A percentile compares a stretch with the other conserved stretches of the same genome.
Evolutionary conservation across 768 basidiomycete genomes (phyloP).

Genomic region (Daedaleopsis nitida): DNA sequence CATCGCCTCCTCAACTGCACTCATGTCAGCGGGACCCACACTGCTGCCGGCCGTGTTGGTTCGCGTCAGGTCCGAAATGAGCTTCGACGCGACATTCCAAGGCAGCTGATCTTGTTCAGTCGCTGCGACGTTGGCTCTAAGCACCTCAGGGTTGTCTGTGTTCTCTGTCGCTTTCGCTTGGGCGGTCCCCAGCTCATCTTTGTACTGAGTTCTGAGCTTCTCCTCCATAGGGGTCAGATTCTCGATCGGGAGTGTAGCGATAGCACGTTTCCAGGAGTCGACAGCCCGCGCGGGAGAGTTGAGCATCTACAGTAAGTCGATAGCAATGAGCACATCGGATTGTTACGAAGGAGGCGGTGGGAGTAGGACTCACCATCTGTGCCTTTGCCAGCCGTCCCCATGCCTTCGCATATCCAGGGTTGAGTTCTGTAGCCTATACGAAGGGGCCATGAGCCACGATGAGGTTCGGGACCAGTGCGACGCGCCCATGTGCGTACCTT

Average conservation of each 20-base stretch:
- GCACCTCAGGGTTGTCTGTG: too few species aligned
- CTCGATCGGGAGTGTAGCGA: constrained; percentile 31
- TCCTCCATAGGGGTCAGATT: constrained; percentile 34
- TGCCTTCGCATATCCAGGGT: constrained; percentile 22
- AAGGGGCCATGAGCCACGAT: not conserved
- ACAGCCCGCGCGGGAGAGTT: constrained; percentile 9
- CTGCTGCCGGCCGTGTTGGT: constrained; percentile 9
- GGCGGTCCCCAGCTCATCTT: constrained; percentile 3
- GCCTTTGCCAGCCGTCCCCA: constrained; percentile 25
- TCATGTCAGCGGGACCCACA: constrained; percentile 1
- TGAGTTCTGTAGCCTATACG: constrained; percentile 10
- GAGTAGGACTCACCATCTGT: constrained; percentile 1
- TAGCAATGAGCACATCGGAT: not conserved
- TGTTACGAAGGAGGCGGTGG: not conserved
- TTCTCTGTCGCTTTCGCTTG: not conserved
- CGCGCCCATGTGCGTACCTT: constrained; percentile 4
- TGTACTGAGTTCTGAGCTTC: constrained; percentile 37
- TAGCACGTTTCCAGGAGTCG: constrained; percentile 29
- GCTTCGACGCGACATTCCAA: constrained; percentile 1
- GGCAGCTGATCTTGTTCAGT: not conserved
- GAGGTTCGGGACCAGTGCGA: not conserved
- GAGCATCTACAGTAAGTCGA: constrained; percentile 8
- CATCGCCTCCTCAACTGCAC: too few species aligned
- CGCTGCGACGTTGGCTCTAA: too few species aligned
- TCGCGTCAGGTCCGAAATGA: not conserved